These are phyloP conservation scores for Adansonia gregorii DNA, from an alignment of 441 rosid species.

Conservation along the genomic window DNA sequence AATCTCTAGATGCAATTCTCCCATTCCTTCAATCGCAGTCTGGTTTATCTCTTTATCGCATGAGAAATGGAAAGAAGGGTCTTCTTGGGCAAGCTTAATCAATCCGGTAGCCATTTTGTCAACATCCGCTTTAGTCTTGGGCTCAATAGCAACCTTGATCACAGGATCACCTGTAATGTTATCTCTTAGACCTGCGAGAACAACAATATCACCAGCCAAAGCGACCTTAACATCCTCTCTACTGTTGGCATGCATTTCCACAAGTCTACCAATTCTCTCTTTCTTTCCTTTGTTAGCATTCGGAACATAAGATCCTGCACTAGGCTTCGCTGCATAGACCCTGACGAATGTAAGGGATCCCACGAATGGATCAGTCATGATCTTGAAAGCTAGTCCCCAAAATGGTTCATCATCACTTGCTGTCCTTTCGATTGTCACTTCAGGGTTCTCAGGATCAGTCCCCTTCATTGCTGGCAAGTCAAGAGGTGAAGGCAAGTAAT, in stretches of 20 bases:
- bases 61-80: constrained; percentile 93
- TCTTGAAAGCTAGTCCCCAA: constrained; percentile 90
- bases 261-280: constrained; percentile 93
- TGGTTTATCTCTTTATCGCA: constrained; percentile 91
- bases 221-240: constrained; percentile 89
- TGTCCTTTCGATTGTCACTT: constrained; percentile 50
- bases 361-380: constrained; percentile 90
- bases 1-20: constrained; percentile 96
- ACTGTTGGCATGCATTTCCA: constrained; percentile 97
- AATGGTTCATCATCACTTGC: constrained; percentile 84
- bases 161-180: constrained; percentile 94
- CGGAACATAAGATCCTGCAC: constrained; percentile 80
- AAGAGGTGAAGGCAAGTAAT: constrained; percentile 89
- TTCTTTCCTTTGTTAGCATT: constrained; percentile 95
- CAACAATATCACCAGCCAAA: constrained; percentile 84
- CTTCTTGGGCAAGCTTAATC: constrained; percentile 96
- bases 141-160: constrained; percentile 93
- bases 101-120: constrained; percentile 86
- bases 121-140: constrained; percentile 90
- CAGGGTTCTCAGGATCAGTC: constrained; percentile 88
- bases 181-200: constrained; percentile 90
- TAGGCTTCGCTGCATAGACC: constrained; percentile 79
- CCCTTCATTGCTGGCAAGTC: constrained; percentile 90
- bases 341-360: constrained; percentile 94
- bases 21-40: constrained; percentile 98